Base-by-base conservation (phyloP, 1,284 basidiomycete genomes). In the Peniophora sp. region DNA sequence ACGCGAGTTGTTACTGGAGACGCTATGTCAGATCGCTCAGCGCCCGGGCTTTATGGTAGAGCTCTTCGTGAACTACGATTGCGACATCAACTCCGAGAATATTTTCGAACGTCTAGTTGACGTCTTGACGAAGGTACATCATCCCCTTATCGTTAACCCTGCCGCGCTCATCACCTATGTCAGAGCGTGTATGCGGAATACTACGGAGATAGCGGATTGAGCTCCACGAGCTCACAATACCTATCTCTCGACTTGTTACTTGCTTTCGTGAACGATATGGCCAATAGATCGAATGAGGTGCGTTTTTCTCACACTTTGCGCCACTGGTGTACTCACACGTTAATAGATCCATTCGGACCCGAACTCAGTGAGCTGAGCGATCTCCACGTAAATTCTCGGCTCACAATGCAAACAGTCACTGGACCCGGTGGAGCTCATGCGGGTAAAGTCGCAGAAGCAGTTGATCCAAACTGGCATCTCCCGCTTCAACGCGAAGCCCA, bases 31-130 rank as follows among this genome's bases (percentile, higher is more conserved):
- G 53, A 81, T 97, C 47, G 85, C 88, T 24, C 76, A 85, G 3
- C 80, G 87, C 59, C 80, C 88, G 1, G 88, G 86, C 61, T 95
- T 96, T 68, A 92, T 97, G 86, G 92, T 97, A 44, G 92, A 97
- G 62, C 73, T 98, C 10, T 99, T 92, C 73, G 78, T 85, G 52
- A 99, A 99, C 67, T 99, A 97, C 67, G 97, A 99, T 65, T 98
- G 94, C 64, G 91, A 97, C 61, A 84, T 90, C 55, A 95, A 98
- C 62, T 95, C 91, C 67, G 95, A 98, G 70, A 95, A 99, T 64
- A 70, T 99, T 52, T 97, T 96, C 61, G 94, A 98, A 64, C 76
- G 90, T 8, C 68, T 98, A n/a, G 74, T 97, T 51, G 85, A 86
- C 18, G 98, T 98, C 68, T 71, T 97, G 55, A 92, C 89, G 2